Evolutionary conservation across 108 stramenopile genomes (phyloP), one percentile per base, ranked within the genome.

Genomic region (Nitzschia sp.): DNA sequence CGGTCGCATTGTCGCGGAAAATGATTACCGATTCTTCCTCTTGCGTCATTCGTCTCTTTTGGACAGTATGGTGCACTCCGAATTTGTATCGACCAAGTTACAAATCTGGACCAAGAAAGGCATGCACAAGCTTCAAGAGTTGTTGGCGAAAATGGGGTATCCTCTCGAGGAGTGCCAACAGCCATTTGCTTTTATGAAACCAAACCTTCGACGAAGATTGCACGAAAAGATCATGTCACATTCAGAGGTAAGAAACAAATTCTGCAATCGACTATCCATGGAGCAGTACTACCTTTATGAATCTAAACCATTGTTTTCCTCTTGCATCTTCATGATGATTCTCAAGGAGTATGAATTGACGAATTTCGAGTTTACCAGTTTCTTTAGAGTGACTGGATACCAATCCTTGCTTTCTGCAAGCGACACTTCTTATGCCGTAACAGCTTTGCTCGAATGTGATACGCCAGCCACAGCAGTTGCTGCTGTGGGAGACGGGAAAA

Each of bases 131-230:
- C 61, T 91, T 48, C 83, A 85, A 74, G 90, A 95, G 64, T 55
- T 92, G 74, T 60, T 95, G 66, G 94, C 94, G n/a, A 90, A 85
- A 63, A 91, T 95, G 94, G 94, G 94, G 21, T 87, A 79, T 70
- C 89, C 94, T 0, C 56, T 95, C 44, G 80, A 85, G 26, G 80
- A 85, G 63, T 91, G 90, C 71, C 71, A 80, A 35, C 94, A 95
- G 60, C 89, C 89, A 21, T 95, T 77, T 79, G 81, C 81, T 1
- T 91, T 91, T 68, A 90, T 95, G 80, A 85, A 79, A 48, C 83
- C 87, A 1, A 54, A 53, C n/a, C 59, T 90, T 50, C 78, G 84
- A 56, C 82, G 86, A 55, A 72, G 79, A 31, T 73, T 95, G 44
- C 82, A 75, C 47, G 80, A 81, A 35, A 71, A 76, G 60, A 45